These are phyloP conservation scores for Diaporthe sp. DNA, from an alignment of 2,329 filamentous ascomycete genomes.

Conservation along the genomic window DNA sequence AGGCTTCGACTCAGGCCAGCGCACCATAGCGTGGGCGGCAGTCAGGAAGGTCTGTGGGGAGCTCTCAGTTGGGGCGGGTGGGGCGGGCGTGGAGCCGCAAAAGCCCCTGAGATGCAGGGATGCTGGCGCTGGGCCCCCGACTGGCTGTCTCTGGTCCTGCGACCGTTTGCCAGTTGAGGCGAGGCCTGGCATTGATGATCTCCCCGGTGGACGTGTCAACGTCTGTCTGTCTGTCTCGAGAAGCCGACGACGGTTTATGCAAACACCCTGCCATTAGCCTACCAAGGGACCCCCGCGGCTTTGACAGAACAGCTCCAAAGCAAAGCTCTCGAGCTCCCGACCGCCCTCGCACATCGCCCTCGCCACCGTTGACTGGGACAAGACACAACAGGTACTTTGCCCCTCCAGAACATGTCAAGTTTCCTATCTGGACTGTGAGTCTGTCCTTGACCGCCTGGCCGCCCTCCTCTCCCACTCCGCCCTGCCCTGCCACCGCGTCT, in stretches of 20 bases:
- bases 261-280: slow-evolving; percentile 3
- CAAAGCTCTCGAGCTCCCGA: slow-evolving; percentile 8
- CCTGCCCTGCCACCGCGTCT: neutral
- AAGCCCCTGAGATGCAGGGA: slow-evolving; percentile 30
- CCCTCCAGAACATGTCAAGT: slow-evolving; percentile 41
- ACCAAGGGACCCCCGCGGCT: slow-evolving; percentile 17
- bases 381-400: slow-evolving; percentile 22
- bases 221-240: slow-evolving; percentile 24
- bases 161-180: neutral
- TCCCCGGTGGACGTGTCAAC: slow-evolving; percentile 27
- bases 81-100: slow-evolving; percentile 7
- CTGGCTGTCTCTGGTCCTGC: neutral
- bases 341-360: slow-evolving; percentile 1
- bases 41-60: neutral
- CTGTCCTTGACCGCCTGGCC: slow-evolving; percentile 21
- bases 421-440: slow-evolving; percentile 46
- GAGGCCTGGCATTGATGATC: slow-evolving; percentile 19
- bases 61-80: neutral
- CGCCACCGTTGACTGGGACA: neutral
- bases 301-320: slow-evolving; percentile 18
- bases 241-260: slow-evolving; percentile 11
- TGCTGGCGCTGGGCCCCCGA: slow-evolving; percentile 1
- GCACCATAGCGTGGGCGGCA: neutral
- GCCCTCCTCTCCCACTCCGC: neutral
- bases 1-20: neutral